These are phyloP conservation scores for Boehmeria nivea DNA, from an alignment of 306 rosid genomes.

Conservation along the genomic window DNA sequence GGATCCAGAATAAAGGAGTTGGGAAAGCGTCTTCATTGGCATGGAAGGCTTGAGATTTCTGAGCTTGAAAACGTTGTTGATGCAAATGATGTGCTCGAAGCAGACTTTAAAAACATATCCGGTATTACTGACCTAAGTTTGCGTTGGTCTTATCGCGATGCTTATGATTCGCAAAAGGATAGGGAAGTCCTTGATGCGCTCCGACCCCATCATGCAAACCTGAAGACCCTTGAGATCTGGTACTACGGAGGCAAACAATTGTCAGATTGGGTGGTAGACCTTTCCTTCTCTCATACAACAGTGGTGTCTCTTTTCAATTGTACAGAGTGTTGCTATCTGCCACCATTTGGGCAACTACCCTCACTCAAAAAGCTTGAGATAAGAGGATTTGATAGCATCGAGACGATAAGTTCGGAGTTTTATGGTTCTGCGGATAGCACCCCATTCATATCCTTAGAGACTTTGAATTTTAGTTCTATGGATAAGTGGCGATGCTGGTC, in stretches of 20 bases:
- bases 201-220: constrained; percentile 11
- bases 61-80: constrained; percentile 13
- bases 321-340: background rate
- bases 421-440: no score
- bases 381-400: no score
- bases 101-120: background rate
- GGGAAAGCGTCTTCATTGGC: background rate
- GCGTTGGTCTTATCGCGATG: constrained; percentile 6
- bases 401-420: no score
- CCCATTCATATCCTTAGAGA: no score
- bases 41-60: constrained; percentile 7
- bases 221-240: background rate
- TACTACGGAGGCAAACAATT: constrained; percentile 18
- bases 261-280: constrained; percentile 20
- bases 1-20: constrained; percentile 6
- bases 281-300: background rate
- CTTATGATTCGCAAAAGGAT: background rate
- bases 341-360: constrained; percentile 16
- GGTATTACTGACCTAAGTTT: constrained; percentile 2
- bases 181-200: background rate
- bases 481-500: no score
- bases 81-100: constrained; percentile 4
- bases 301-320: background rate
- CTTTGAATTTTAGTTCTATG: no score
- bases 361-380: constrained; percentile 14